Evolutionary conservation across 176 grass and related monocot species (phyloP).

Genomic region (Thalia dealbata): DNA sequence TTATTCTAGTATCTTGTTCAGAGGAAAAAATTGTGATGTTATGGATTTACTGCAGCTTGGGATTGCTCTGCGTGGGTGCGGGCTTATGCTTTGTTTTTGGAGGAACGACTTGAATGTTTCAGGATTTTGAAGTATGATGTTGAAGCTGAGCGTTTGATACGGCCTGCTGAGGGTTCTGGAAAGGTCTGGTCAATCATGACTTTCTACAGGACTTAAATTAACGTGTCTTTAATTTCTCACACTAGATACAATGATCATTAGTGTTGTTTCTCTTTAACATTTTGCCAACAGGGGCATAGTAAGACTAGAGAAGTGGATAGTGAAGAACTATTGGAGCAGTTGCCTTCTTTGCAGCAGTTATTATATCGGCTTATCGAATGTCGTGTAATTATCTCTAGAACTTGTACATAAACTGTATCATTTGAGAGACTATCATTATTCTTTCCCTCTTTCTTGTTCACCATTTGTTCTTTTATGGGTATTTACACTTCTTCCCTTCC

Average conservation of each 20-base stretch:
- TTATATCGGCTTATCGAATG: constrained; percentile 89
- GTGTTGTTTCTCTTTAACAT: not conserved
- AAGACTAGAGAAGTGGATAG: constrained; percentile 68
- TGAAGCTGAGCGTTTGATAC: constrained; percentile 73
- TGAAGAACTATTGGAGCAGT: constrained; percentile 71
- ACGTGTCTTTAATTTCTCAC: not conserved
- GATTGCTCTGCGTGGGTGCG: constrained; percentile 93
- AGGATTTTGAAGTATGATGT: constrained; percentile 85
- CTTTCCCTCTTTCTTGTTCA: not conserved
- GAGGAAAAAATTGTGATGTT: not conserved
- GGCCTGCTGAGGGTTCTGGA: constrained; percentile 57
- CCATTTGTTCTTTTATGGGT: constrained; percentile 4
- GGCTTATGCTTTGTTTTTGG: constrained; percentile 71
- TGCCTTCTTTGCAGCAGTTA: constrained; percentile 80
- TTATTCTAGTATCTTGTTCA: not conserved
- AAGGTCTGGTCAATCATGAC: constrained; percentile 30
- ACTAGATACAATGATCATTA: not conserved
- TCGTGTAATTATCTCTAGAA: constrained; percentile 38
- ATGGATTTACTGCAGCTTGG: constrained; percentile 49
- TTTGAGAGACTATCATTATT: not conserved
- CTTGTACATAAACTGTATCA: not conserved
- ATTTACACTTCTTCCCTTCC: constrained; percentile 16
- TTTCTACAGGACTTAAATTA: not conserved
- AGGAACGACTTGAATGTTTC: constrained; percentile 95
- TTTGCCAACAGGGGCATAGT: constrained; percentile 51